Evolutionary conservation across 768 basidiomycete species (phyloP).

Genomic region (Phylloporus sp.): DNA sequence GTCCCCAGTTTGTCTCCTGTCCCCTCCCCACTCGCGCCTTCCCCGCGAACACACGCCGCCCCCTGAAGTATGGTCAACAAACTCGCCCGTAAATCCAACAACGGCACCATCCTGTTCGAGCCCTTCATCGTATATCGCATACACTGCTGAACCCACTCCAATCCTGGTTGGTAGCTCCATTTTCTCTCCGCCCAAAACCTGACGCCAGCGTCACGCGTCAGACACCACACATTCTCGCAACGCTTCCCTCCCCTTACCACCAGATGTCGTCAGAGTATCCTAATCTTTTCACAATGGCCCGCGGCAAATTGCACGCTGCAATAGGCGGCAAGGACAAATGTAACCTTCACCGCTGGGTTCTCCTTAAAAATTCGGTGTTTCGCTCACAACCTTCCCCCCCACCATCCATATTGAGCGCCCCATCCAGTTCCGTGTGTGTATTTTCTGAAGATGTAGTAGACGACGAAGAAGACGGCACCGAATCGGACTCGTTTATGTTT

Average conservation of each 20-base stretch:
- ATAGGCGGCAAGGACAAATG: constrained; percentile 58
- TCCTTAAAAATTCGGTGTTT: constrained; percentile 80
- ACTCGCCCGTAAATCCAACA: constrained; percentile 74
- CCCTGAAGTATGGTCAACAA: constrained; percentile 73
- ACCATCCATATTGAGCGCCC: constrained; percentile 22
- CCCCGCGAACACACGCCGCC: constrained; percentile 24
- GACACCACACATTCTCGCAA: constrained; percentile 12
- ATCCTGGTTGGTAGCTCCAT: constrained; percentile 18
- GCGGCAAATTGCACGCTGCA: constrained; percentile 68
- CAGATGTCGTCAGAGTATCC: constrained; percentile 48
- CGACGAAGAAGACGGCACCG: constrained; percentile 50
- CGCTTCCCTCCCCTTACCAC: constrained; percentile 9
- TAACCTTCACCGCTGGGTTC: constrained; percentile 83
- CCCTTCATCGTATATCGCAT: constrained; percentile 86
- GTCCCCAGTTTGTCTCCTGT: constrained; percentile 4
- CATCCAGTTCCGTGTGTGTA: constrained; percentile 26
- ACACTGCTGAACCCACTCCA: constrained; percentile 46
- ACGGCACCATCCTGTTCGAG: constrained; percentile 85
- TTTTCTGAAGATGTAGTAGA: constrained; percentile 39
- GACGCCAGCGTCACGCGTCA: constrained; percentile 13
- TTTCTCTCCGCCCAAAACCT: not conserved
- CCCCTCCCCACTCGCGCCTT: constrained; percentile 19
- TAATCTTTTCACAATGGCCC: constrained; percentile 61
- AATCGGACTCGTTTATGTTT: constrained; percentile 73
- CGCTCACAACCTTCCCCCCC: constrained; percentile 45